Base-by-base conservation (phyloP, 768 basidiomycete genomes). In the Tylopilus rubrobrunneus region DNA sequence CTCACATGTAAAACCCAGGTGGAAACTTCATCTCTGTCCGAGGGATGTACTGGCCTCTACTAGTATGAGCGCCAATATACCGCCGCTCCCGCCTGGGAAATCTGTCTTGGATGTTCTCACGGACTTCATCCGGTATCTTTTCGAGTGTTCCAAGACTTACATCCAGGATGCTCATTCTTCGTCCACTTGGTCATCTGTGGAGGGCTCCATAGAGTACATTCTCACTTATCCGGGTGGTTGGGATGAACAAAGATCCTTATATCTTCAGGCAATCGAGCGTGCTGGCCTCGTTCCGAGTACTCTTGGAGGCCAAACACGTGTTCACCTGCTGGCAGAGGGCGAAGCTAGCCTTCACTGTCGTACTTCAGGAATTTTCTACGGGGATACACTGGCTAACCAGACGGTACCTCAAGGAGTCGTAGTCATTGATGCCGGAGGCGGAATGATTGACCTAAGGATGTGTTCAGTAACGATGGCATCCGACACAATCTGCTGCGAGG, bases 1-100 rank as follows among this genome's bases (percentile, higher is more conserved):
- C 40, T 43, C 23, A 45, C 15, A 11, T 17, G 8, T 31, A 27
- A 39, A 34, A 41, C 27, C 2, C 33, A 66, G 65, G 65, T 66
- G 65, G 64, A 67, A 67, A 41, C 56, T 65, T 51, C 61, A 56
- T 37, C 55, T 67, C 23, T 37, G 61, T 19, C 66, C 61, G 4
- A 52, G 48, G 14, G 52, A 52, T 42, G 34, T 59, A 27, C 42
- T 39, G 10, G 51, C 63, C 6, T 55, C 62, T 43, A 55, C 10
- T 64, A 29, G 29, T 29, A 48, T n/a, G 17, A 48, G 31, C 31
- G 10, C 31, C 7, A 31, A 8, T 36, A 63, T 75, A 10, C 74
- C 71, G 0, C 67, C 73, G 5, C 65, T 66, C 9, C 65, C 65
- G 21, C 10, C 25, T 7, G 36, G 47, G 5, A 48, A 37, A 39